Conservation (phyloP, 1,139 yeast genomes). For the Blastobotrys ciferrii region DNA sequence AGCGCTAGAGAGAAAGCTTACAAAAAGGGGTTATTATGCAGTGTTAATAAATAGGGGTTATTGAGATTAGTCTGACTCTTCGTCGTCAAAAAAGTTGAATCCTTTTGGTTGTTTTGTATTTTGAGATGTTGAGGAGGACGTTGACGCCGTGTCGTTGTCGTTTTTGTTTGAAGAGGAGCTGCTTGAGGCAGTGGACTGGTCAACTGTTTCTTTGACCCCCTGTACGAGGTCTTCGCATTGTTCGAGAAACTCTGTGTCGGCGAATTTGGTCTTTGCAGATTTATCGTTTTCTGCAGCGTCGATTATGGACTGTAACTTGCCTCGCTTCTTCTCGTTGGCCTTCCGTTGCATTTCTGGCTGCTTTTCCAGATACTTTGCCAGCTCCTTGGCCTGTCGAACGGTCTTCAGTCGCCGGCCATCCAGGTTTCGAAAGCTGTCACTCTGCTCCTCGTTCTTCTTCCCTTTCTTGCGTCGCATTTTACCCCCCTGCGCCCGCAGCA, state of each 20-base stretch:
- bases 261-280: conserved; percentile 34
- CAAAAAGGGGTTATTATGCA: too few relatives aligned
- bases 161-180: too few relatives aligned
- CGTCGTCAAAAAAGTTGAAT: conserved; percentile 16
- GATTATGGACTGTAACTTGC: conserved; percentile 36
- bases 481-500: conserved; percentile 43
- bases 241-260: conserved; percentile 39
- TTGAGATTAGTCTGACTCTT: too few relatives aligned
- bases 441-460: conserved; percentile 29
- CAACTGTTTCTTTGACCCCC: conserved; percentile 21
- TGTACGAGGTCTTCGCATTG: conserved; percentile 34
- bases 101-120: conserved; percentile 11
- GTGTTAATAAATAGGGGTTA: too few relatives aligned
- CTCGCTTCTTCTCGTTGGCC: conserved; percentile 35
- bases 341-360: conserved; percentile 28
- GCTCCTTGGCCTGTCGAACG: conserved; percentile 37
- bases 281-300: conserved; percentile 22
- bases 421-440: conserved; percentile 39
- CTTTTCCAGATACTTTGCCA: conserved; percentile 37
- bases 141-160: not conserved
- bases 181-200: too few relatives aligned
- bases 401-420: conserved; percentile 41
- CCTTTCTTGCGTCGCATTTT: conserved; percentile 36
- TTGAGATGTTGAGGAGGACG: conserved; percentile 1
- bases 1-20: too few relatives aligned